These are phyloP conservation scores for Suhomyces yuchorum DNA, from an alignment of 1,139 yeast genomes.

Conservation along the genomic window DNA sequence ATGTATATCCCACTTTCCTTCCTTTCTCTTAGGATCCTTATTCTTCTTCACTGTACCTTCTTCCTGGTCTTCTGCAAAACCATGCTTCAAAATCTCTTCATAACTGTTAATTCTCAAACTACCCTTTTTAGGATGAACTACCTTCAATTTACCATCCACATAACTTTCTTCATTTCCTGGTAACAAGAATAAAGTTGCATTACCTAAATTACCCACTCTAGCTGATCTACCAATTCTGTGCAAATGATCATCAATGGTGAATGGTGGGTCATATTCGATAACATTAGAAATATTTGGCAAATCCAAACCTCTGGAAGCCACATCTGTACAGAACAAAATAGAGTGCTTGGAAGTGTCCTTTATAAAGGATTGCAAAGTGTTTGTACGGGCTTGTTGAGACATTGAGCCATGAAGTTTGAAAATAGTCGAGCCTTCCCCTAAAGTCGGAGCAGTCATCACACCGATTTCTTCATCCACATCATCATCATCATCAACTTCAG, in stretches of 20 bases:
- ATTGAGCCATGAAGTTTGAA: slow-evolving; percentile 90
- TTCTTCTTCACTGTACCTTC: slow-evolving; percentile 12
- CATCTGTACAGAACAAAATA: slow-evolving; percentile 80
- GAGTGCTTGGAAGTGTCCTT: slow-evolving; percentile 49
- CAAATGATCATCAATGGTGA: slow-evolving; percentile 68
- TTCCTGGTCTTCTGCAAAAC: slow-evolving; percentile 51
- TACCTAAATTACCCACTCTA: slow-evolving; percentile 68
- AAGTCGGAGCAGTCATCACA: slow-evolving; percentile 54
- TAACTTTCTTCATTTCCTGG: slow-evolving; percentile 92
- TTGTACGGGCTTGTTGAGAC: slow-evolving; percentile 76
- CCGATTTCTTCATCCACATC: slow-evolving; percentile 36
- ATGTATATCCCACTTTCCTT: slow-evolving; percentile 80
- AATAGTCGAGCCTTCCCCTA: slow-evolving; percentile 52
- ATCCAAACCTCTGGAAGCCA: slow-evolving; percentile 73
- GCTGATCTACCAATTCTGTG: slow-evolving; percentile 78
- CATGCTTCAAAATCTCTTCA: slow-evolving; percentile 57
- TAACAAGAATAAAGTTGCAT: slow-evolving; percentile 69
- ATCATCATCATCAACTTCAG: slow-evolving; percentile 19
- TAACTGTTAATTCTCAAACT: slow-evolving; percentile 42
- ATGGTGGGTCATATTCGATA: slow-evolving; percentile 70
- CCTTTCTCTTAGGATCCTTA: slow-evolving; percentile 33
- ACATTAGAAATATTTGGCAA: slow-evolving; percentile 66
- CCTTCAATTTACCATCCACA: slow-evolving; percentile 51
- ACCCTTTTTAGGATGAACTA: slow-evolving; percentile 63
- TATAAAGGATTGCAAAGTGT: slow-evolving; percentile 72